Percentiles rank a stretch among this genome's conserved stretches.
Conservation (phyloP, 805 yeast species). For the Kazachstania viticola region DNA sequence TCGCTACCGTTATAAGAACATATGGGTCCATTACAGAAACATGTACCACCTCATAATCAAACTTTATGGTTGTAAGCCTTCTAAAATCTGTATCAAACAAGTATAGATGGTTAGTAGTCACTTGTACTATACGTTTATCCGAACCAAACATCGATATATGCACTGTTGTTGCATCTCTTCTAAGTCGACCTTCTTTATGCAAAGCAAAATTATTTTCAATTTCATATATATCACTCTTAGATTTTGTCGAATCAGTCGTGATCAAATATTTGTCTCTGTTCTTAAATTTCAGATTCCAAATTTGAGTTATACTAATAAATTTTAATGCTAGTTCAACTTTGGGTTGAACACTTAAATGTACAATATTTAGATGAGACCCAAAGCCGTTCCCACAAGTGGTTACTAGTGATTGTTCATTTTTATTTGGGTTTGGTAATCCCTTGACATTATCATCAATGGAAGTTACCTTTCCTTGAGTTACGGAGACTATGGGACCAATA, state of each 20-base stretch:
- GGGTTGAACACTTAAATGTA: slow-evolving; percentile 63
- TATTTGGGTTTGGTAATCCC: slow-evolving; percentile 60
- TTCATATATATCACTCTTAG: slow-evolving; percentile 57
- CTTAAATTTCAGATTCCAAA: slow-evolving; percentile 53
- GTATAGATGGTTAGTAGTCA: slow-evolving; percentile 53
- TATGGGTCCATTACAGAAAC: slow-evolving; percentile 54
- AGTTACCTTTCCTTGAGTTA: slow-evolving; percentile 48
- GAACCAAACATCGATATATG: slow-evolving; percentile 49
- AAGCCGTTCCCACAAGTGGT: slow-evolving; percentile 55
- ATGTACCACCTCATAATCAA: slow-evolving; percentile 51
- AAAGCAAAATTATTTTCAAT: slow-evolving; percentile 51
- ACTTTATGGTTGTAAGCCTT: slow-evolving; percentile 37
- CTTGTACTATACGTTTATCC: slow-evolving; percentile 56
- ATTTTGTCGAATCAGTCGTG: slow-evolving; percentile 56
- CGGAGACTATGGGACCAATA: slow-evolving; percentile 62
- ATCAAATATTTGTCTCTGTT: slow-evolving; percentile 47
- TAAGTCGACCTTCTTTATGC: slow-evolving; percentile 49
- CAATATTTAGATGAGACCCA: slow-evolving; percentile 45
- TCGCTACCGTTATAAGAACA: slow-evolving; percentile 49
- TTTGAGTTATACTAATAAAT: slow-evolving; percentile 58
- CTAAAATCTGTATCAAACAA: slow-evolving; percentile 54
- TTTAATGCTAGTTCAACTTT: slow-evolving; percentile 52
- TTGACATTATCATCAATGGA: slow-evolving; percentile 43
- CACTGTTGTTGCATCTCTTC: slow-evolving; percentile 51
- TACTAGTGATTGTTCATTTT: slow-evolving; percentile 53